phyloP scores from a whole-genome alignment of 495 filamentous ascomycete genomes.

The Pyronema domesticum region DNA sequence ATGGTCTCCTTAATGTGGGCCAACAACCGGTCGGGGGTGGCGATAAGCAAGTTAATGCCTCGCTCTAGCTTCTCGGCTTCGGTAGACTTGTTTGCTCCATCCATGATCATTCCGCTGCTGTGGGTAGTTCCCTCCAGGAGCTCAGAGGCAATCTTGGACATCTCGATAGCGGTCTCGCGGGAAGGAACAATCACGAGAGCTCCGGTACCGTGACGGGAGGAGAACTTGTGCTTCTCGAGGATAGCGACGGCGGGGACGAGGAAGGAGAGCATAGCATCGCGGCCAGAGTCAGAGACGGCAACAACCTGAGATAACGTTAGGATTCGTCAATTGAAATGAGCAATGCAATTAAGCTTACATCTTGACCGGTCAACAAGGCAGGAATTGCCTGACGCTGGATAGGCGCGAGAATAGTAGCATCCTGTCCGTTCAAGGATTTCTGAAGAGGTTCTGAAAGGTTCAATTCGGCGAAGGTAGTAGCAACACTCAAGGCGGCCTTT shows the following conservation, averaged over 20 bases:
- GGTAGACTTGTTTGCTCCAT: conserved; percentile 16
- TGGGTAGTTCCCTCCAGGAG: conserved; percentile 13
- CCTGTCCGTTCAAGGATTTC: conserved; percentile 11
- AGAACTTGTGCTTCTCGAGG: conserved; percentile 11
- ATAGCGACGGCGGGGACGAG: conserved; percentile 16
- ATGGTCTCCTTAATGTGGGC: conserved; percentile 17
- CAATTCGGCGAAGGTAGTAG: conserved; percentile 8
- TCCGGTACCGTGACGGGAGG: conserved; percentile 50
- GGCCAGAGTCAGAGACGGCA: conserved; percentile 12
- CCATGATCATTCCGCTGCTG: conserved; percentile 17
- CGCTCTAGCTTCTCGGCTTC: conserved; percentile 19
- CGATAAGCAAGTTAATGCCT: conserved; percentile 20
- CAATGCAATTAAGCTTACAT: conserved; percentile 10
- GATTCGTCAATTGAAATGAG: background rate
- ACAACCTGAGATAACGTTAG: conserved; percentile 14
- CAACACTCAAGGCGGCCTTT: background rate
- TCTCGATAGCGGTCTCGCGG: conserved; percentile 17
- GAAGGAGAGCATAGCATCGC: conserved; percentile 14
- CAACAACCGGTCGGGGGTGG: conserved; percentile 16
- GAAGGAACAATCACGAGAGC: conserved; percentile 32
- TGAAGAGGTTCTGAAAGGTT: conserved; percentile 11
- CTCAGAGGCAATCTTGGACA: conserved; percentile 14
- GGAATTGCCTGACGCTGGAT: conserved; percentile 17
- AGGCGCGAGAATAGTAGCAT: conserved; percentile 9
- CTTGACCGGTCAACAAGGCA: conserved; percentile 11